phyloP scores from a whole-genome alignment of 805 yeast species.

The Candida ponderosae region DNA sequence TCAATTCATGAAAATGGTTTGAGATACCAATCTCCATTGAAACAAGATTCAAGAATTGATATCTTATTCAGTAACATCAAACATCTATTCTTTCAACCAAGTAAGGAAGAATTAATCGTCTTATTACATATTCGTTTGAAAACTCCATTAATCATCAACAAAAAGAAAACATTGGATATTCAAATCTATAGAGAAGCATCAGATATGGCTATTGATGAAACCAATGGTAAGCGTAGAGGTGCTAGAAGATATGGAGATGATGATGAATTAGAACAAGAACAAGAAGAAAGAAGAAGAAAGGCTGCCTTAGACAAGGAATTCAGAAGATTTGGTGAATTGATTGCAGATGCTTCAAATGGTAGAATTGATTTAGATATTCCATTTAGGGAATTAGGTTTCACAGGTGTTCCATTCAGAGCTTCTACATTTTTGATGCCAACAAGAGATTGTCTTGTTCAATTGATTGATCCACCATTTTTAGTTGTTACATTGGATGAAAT shows the following conservation, averaged over 20 bases:
- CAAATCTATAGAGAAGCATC: slow-evolving; percentile 97
- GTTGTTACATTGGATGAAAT: slow-evolving; percentile 88
- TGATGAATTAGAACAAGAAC: slow-evolving; percentile 97
- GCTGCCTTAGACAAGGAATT: slow-evolving; percentile 88
- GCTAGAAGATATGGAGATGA: slow-evolving; percentile 91
- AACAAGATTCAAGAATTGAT: slow-evolving; percentile 82
- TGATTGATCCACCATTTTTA: slow-evolving; percentile 90
- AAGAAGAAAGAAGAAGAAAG: slow-evolving; percentile 92
- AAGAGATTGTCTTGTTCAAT: slow-evolving; percentile 90
- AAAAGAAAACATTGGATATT: slow-evolving; percentile 89
- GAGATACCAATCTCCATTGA: slow-evolving; percentile 80
- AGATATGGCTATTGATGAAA: slow-evolving; percentile 93
- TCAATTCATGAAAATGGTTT: slow-evolving; percentile 95
- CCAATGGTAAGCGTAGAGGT: slow-evolving; percentile 84
- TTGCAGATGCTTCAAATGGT: slow-evolving; percentile 83
- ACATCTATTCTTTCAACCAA: slow-evolving; percentile 92
- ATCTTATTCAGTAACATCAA: slow-evolving; percentile 84
- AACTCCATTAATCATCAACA: slow-evolving; percentile 91
- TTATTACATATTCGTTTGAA: slow-evolving; percentile 88
- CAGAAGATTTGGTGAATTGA: slow-evolving; percentile 79
- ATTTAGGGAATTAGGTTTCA: slow-evolving; percentile 92
- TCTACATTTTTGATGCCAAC: slow-evolving; percentile 95
- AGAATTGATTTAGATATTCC: slow-evolving; percentile 86
- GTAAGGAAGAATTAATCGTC: slow-evolving; percentile 89
- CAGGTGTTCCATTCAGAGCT: slow-evolving; percentile 94